These are phyloP conservation scores for Hygrophila difformis DNA, from an alignment of 257 asterid genomes.

Conservation along the genomic window DNA sequence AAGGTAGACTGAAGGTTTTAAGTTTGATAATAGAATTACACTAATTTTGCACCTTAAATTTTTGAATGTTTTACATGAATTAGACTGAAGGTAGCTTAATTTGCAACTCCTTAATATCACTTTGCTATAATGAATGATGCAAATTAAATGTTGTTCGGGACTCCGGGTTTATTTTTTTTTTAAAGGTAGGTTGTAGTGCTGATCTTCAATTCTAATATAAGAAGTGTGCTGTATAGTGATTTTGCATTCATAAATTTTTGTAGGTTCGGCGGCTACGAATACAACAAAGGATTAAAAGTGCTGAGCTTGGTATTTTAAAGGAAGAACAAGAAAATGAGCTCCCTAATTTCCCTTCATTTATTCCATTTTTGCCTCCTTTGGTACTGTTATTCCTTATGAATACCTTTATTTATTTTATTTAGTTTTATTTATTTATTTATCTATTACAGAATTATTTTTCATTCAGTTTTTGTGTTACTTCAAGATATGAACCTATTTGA, in stretches of 20 bases:
- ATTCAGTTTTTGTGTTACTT: background rate
- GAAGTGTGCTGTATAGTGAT: background rate
- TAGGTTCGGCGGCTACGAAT: conserved; percentile 96
- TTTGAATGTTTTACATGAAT: too few species aligned
- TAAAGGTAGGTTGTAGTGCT: background rate
- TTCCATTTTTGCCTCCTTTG: conserved; percentile 95
- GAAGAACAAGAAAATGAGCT: conserved; percentile 77
- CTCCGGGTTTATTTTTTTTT: too few species aligned
- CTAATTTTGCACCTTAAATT: too few species aligned
- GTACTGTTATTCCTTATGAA: too few species aligned
- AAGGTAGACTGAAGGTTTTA: background rate
- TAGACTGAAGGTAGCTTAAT: too few species aligned
- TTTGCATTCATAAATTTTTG: conserved; percentile 16
- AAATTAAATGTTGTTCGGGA: too few species aligned
- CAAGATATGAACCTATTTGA: conserved; percentile 10
- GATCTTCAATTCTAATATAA: too few species aligned
- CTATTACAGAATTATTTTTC: background rate
- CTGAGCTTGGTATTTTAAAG: conserved; percentile 65
- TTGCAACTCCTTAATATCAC: too few species aligned
- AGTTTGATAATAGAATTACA: background rate
- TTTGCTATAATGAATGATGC: too few species aligned
- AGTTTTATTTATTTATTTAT: too few species aligned
- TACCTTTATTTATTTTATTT: too few species aligned
- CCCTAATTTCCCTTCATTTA: conserved; percentile 86
- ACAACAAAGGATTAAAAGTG: conserved; percentile 65